phyloP scores from a whole-genome alignment of 768 basidiomycete species.

The Pulveroboletus sp. region DNA sequence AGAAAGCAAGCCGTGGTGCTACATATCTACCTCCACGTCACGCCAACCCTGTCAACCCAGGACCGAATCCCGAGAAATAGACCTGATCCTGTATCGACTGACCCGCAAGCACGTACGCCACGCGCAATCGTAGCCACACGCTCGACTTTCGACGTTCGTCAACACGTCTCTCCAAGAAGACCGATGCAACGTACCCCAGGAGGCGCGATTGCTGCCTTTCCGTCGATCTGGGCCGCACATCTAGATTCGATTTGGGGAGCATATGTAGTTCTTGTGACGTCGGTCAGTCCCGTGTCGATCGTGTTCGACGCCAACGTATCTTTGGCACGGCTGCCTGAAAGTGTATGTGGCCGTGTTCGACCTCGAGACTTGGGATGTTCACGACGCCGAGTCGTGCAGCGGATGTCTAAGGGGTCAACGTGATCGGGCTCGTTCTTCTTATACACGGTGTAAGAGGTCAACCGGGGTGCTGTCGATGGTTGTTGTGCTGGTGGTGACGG shows the following conservation, averaged over 20 bases:
- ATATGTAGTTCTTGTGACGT: conserved; percentile 94
- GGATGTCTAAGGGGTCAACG: conserved; percentile 83
- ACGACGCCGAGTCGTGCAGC: conserved; percentile 81
- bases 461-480: conserved; percentile 40
- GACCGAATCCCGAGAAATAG: conserved; percentile 89
- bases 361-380: conserved; percentile 72
- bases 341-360: conserved; percentile 55
- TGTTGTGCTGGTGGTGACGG: conserved; percentile 31
- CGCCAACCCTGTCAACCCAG: conserved; percentile 54
- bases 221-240: conserved; percentile 66
- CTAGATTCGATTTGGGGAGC: conserved; percentile 91
- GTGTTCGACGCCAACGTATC: conserved; percentile 38
- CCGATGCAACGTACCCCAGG: conserved; percentile 59
- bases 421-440: conserved; percentile 88
- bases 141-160: conserved; percentile 51
- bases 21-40: conserved; percentile 22
- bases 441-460: conserved; percentile 80
- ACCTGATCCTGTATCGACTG: conserved; percentile 84
- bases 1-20: conserved; percentile 10
- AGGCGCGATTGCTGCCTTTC: conserved; percentile 91
- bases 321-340: conserved; percentile 99
- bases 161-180: background rate
- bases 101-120: conserved; percentile 71
- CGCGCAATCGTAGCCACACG: conserved; percentile 79
- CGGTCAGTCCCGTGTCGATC: background rate